Evolutionary conservation across 306 rosid species (phyloP).

Genomic region (Hippophae rhamnoides): DNA sequence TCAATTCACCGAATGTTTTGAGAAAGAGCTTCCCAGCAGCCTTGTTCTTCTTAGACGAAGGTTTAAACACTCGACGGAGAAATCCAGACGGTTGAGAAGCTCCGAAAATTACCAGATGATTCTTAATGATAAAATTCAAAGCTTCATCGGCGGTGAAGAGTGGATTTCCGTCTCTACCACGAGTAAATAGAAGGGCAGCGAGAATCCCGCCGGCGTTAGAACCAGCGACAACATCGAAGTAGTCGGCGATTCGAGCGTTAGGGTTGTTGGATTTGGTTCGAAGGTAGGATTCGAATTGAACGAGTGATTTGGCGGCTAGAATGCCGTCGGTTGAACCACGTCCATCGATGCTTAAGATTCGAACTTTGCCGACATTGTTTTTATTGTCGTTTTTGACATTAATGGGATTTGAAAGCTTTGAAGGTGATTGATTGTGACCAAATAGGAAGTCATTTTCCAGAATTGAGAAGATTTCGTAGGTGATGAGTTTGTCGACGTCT

Average conservation of each 20-base stretch:
- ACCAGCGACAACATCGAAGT: slow-evolving; percentile 80
- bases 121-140: slow-evolving; percentile 39
- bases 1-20: slow-evolving; percentile 59
- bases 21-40: slow-evolving; percentile 49
- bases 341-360: slow-evolving; percentile 78
- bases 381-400: slow-evolving; percentile 9
- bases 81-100: slow-evolving; percentile 21
- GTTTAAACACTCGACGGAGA: slow-evolving; percentile 35
- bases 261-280: slow-evolving; percentile 49
- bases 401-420: background rate
- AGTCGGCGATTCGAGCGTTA: slow-evolving; percentile 41
- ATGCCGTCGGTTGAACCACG: slow-evolving; percentile 76
- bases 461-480: slow-evolving; percentile 87
- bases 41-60: slow-evolving; percentile 16
- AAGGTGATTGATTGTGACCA: slow-evolving; percentile 30
- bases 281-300: slow-evolving; percentile 54
- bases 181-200: slow-evolving; percentile 66
- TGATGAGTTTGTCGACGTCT: slow-evolving; percentile 71
- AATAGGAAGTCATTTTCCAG: slow-evolving; percentile 81
- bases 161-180: slow-evolving; percentile 49
- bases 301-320: slow-evolving; percentile 68
- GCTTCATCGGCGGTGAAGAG: slow-evolving; percentile 69
- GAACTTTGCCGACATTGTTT: slow-evolving; percentile 43
- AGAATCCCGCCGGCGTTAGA: slow-evolving; percentile 75
- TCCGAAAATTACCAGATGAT: slow-evolving; percentile 41